These are phyloP conservation scores for Cicer arietinum DNA, from an alignment of 306 rosid species.

Conservation along the genomic window DNA sequence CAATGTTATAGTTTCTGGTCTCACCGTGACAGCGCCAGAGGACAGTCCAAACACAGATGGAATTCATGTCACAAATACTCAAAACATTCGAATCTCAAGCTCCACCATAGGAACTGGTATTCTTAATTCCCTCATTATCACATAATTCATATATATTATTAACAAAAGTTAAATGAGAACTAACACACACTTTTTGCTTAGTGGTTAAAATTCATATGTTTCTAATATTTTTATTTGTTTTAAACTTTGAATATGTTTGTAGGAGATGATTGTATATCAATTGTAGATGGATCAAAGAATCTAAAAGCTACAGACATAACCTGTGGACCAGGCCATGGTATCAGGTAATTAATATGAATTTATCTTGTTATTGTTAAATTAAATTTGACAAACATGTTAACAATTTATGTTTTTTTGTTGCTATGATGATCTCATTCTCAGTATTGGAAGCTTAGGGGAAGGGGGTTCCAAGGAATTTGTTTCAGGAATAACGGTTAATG, in stretches of 20 bases:
- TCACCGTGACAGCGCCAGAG: slow-evolving; percentile 60
- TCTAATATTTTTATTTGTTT: not conserved
- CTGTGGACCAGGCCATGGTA: slow-evolving; percentile 97
- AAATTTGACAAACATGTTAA: not conserved
- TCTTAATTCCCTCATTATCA: not conserved
- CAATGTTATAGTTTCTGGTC: slow-evolving; percentile 52
- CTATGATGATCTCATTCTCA: slow-evolving; percentile 35
- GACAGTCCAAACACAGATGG: slow-evolving; percentile 85
- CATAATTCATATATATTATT: too few species aligned
- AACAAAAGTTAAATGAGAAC: too few species aligned
- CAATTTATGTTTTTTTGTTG: slow-evolving; percentile 2
- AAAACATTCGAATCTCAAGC: slow-evolving; percentile 58
- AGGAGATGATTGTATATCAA: slow-evolving; percentile 94
- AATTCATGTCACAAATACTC: slow-evolving; percentile 61
- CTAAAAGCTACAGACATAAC: slow-evolving; percentile 60
- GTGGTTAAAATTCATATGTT: too few species aligned
- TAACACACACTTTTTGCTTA: too few species aligned
- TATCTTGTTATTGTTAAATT: not conserved
- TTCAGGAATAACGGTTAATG: slow-evolving; percentile 57
- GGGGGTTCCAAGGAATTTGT: slow-evolving; percentile 54
- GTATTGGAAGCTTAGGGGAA: slow-evolving; percentile 83
- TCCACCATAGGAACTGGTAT: slow-evolving; percentile 67
- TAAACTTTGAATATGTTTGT: not conserved
- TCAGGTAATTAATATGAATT: slow-evolving; percentile 57
- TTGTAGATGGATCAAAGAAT: slow-evolving; percentile 68